phyloP scores from a whole-genome alignment of 139 green algal genomes.

The Chara braunii region DNA sequence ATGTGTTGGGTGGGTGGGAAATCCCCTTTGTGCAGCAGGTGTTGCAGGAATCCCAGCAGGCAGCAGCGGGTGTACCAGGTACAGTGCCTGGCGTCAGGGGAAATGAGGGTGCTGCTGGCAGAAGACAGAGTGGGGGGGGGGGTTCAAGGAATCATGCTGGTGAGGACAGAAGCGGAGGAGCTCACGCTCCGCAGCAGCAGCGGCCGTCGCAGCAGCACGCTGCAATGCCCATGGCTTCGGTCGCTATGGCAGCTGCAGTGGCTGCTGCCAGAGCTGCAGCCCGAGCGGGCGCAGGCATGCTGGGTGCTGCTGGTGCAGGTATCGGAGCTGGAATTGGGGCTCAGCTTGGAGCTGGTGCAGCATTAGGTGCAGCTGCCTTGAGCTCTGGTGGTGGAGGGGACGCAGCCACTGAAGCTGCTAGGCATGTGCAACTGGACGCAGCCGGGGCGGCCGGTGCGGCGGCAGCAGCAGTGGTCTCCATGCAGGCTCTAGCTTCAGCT shows the following conservation, averaged over 20 bases:
- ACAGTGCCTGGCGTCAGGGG: too few relatives aligned
- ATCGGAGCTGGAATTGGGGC: constrained; percentile 6
- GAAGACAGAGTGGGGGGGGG: too few relatives aligned
- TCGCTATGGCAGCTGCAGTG: constrained; percentile 14
- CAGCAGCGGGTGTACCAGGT: too few relatives aligned
- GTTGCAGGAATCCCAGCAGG: too few relatives aligned
- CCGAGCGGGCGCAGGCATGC: neutral
- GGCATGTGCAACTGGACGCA: neutral
- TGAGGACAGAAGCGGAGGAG: too few relatives aligned
- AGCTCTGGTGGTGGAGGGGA: neutral
- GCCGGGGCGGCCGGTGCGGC: neutral
- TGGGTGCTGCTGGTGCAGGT: neutral
- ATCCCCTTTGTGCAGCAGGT: too few relatives aligned
- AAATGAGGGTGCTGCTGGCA: too few relatives aligned
- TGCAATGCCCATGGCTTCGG: neutral
- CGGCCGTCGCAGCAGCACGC: neutral
- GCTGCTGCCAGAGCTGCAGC: constrained; percentile 13
- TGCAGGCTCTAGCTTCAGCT: neutral
- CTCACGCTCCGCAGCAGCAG: neutral
- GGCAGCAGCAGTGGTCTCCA: neutral
- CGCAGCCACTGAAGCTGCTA: neutral
- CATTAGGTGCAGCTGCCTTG: neutral
- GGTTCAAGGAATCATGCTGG: too few relatives aligned
- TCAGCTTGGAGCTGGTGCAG: constrained; percentile 10
- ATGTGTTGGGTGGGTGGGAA: too few relatives aligned